phyloP scores from a whole-genome alignment of 2,329 filamentous ascomycete genomes.

The Ophiostoma pallidulum region DNA sequence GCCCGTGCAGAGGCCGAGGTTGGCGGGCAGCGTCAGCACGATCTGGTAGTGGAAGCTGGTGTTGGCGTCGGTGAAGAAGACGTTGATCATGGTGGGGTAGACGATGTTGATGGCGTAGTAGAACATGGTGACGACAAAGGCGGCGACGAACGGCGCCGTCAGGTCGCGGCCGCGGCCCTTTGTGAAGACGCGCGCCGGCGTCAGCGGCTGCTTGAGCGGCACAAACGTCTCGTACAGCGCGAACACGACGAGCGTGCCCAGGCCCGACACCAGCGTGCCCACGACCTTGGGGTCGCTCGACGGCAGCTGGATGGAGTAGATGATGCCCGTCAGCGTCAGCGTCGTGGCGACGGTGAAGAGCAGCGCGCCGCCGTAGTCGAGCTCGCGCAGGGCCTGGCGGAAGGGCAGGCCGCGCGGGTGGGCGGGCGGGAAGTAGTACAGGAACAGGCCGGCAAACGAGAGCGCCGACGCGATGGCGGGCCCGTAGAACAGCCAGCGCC shows the following conservation, averaged over 20 bases:
- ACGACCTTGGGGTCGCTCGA: constrained; percentile 29
- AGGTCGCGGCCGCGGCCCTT: constrained; percentile 35
- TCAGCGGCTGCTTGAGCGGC: constrained; percentile 30
- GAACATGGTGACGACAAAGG: constrained; percentile 41
- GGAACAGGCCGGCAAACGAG: constrained; percentile 33
- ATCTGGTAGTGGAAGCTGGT: constrained; percentile 26
- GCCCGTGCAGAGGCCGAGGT: constrained; percentile 34
- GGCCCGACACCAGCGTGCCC: constrained; percentile 27
- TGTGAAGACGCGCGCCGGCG: constrained; percentile 36
- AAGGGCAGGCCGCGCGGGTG: constrained; percentile 27
- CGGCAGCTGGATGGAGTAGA: constrained; percentile 28
- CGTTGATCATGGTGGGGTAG: constrained; percentile 38
- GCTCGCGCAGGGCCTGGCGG: constrained; percentile 25
- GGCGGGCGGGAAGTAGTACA: constrained; percentile 26
- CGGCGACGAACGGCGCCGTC: constrained; percentile 35
- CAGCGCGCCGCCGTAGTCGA: constrained; percentile 30
- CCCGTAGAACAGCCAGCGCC: constrained; percentile 37
- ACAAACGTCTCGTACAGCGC: constrained; percentile 31
- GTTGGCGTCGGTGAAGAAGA: constrained; percentile 31
- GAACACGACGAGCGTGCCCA: constrained; percentile 26
- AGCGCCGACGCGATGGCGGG: constrained; percentile 33
- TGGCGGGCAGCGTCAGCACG: constrained; percentile 33
- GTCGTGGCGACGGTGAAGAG: constrained; percentile 28
- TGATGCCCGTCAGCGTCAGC: constrained; percentile 31
- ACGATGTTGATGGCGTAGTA: constrained; percentile 39